Evolutionary conservation across 495 filamentous ascomycete species (phyloP).

Genomic region (Penicillium manginii): DNA sequence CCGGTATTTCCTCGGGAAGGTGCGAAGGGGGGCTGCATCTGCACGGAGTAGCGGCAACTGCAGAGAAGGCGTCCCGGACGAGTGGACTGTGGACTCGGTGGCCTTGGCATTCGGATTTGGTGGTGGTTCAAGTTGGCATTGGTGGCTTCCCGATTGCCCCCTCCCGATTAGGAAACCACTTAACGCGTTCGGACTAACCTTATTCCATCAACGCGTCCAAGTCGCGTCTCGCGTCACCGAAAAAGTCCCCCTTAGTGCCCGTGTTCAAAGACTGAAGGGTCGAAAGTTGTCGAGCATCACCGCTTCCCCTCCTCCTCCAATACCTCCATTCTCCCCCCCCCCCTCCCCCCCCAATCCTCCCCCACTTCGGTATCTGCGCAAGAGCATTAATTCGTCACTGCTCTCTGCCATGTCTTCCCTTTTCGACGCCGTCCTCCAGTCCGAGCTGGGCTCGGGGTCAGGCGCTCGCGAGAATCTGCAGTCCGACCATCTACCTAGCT

Average conservation of each 20-base stretch:
- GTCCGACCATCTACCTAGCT: slow-evolving; percentile 49
- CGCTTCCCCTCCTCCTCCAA: background rate
- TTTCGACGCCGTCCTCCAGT: slow-evolving; percentile 55
- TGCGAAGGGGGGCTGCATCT: background rate
- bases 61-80: too few relatives aligned
- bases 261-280: background rate
- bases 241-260: slow-evolving; percentile 19
- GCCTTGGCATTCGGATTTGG: too few relatives aligned
- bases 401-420: slow-evolving; percentile 53
- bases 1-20: slow-evolving; percentile 1
- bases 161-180: slow-evolving; percentile 35
- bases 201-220: slow-evolving; percentile 28
- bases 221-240: slow-evolving; percentile 39
- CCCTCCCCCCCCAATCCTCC: background rate
- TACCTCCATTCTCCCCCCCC: background rate
- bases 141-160: background rate
- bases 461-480: slow-evolving; percentile 40
- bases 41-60: too few relatives aligned
- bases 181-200: slow-evolving; percentile 41
- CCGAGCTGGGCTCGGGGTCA: slow-evolving; percentile 49
- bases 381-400: slow-evolving; percentile 25
- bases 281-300: slow-evolving; percentile 4
- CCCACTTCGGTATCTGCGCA: slow-evolving; percentile 12
- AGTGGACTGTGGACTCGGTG: too few relatives aligned
- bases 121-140: too few relatives aligned